Evolutionary conservation across 176 grass and related monocot genomes (phyloP), one percentile per base, ranked within the genome.

Genomic region (Zizania latifolia): DNA sequence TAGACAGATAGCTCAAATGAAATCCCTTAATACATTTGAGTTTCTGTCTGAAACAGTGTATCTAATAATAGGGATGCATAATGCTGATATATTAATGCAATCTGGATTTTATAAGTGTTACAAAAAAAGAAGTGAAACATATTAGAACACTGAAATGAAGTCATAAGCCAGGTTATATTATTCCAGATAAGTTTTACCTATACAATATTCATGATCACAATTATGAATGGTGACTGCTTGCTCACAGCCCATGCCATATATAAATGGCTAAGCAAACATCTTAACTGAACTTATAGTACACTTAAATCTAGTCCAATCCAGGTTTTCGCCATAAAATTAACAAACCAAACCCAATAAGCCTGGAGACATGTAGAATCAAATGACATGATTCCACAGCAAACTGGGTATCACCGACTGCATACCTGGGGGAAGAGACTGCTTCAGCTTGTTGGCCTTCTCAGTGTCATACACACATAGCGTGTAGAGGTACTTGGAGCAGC

Each of bases 371-470:
- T 28, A 13, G 27, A 64, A 17, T 56, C 15, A 56, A 11, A 57
- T 57, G 10, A 40, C 10, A 2, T 0, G 7, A 40, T 8, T 58
- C 13, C 8, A 23, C 13, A 59, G 44, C 51, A 35, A 58, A 43
- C 0, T 71, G n/a, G n/a, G n/a, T n/a, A n/a, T n/a, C n/a, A n/a
- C n/a, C n/a, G n/a, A n/a, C 8, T 53, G 38, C 62, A 68, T 69
- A 88, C 80, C 85, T 8, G 60, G 77, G 31, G 77, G 77, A 1
- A 86, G 84, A 54, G 84, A 86, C 48, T 81, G 77, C 43, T 86
- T 86, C 58, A 86, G 70, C 77, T 86, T 86, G 29, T 86, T 78
- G 8, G 70, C 84, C 65, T 86, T 86, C 77, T 86, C 84, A 17
- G 84, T 67, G 70, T 86, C 84, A 3, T 68, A 80, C 13, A 86